Base-by-base conservation (phyloP, 1,284 basidiomycete species). In the Peniophora sp. region DNA sequence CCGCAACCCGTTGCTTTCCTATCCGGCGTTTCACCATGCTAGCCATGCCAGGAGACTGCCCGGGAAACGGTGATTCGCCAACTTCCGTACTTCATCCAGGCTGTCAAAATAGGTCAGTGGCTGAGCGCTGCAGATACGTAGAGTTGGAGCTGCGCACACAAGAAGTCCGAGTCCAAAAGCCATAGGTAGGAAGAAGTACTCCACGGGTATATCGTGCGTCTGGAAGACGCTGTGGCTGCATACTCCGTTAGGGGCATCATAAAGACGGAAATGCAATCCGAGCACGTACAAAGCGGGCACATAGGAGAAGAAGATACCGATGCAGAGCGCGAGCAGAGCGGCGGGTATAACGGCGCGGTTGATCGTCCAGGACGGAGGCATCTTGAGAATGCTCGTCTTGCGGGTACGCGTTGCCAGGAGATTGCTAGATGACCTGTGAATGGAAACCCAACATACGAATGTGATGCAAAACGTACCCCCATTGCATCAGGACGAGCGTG, bases 401-500 rank as follows among this genome's bases (percentile, higher is more conserved):
- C 77, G 71, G 1, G 75, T 77, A 19, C 78, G 72, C 2, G 75
- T 73, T 0, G 72, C 61, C 23, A 79, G 66, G 8, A 77, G 64
- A 55, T 76, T 81, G 58, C 75, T 68, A 47, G 56, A 34, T 12
- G 48, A 52, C 48, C 50, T 32, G 12, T 32, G 27, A 32, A 12
- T 12, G 27, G 27, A 32, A 12, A 32, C 12, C 6, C 12, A 12
- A 12, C 27, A 12, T 12, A n/a, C n/a, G n/a, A 12, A 32, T 32
- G 27, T 32, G 27, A 32, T 32, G 6, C 5, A 32, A 12, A 12
- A 61, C 61, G 36, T 58, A 66, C 57, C 72, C 80, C 72, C 78
- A 85, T 67, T 87, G 85, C 74, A 82, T 81, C 53, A 84, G 71
- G 47, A 87, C 77, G 39, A 87, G 71, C 27, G 78, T 84, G 67